Evolutionary conservation across 805 yeast species (phyloP), one percentile per base, ranked within the genome.

Genomic region (Candida montana): DNA sequence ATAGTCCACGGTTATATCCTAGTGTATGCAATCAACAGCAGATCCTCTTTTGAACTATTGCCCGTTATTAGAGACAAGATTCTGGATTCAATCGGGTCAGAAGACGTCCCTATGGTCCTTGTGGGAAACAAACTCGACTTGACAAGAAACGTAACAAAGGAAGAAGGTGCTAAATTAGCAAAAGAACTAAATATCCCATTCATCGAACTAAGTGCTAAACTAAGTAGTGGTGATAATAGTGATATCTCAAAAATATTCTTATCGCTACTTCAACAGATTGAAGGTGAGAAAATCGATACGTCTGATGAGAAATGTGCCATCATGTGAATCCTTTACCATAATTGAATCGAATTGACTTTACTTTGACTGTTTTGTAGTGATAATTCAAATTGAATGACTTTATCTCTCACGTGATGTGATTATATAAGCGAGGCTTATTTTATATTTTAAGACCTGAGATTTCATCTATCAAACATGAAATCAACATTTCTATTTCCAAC

Each of bases 191-290:
- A 71, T 40, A 75, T 84, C 51, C 86, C 84, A 16, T 88, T 84
- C 61, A 72, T 87, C 55, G 95, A 87, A 65, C 84, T 95, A 9
- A 77, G 86, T 32, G 95, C 95, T 15, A 81, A 89, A 53, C 77
- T 83, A 46, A 78, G 86, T 54, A 79, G 76, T 58, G 84, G 85
- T 52, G 88, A 86, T 33, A 78, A 86, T 54, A 78, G 77, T 59
- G 85, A 87, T 56, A 86, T 87, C 26, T 62, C 53, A 15, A 50
- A 67, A 49, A 78, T 82, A 13, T 85, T 86, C 58, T 79, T 81
- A 48, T 62, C 69, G 29, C 67, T 85, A 49, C 65, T 79, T 31
- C 71, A 67, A 37, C 76, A 74, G 50, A 82, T 86, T 48, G 93
- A 84, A 59, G 65, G 67, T 44, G 69, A 72, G 42, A 81, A 79